Percentiles rank a stretch among this genome's conserved stretches.
Conservation (phyloP, 208 protist species). For the Acanthamoeba polyphaga region DNA sequence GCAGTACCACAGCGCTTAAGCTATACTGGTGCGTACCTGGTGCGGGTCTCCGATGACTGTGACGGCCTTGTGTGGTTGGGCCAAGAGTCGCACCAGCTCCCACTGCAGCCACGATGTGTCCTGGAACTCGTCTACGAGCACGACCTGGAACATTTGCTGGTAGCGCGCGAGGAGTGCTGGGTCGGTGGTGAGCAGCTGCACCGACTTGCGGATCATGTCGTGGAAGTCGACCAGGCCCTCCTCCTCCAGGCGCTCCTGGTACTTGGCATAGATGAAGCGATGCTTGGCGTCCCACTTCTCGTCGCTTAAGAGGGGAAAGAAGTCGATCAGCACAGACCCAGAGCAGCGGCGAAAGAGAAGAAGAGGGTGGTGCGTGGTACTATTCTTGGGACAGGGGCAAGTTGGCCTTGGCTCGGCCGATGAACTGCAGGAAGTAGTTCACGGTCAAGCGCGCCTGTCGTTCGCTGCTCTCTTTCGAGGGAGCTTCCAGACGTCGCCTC, state of each 20-base stretch:
- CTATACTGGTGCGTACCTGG: neutral
- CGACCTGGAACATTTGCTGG: neutral
- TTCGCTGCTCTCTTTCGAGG: neutral
- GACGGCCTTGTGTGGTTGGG: neutral
- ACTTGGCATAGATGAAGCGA: neutral
- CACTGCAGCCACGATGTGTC: constrained; percentile 70
- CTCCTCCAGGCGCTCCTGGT: neutral
- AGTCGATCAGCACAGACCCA: neutral
- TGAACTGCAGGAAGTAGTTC: constrained; percentile 10
- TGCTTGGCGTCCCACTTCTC: neutral
- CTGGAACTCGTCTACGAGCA: constrained; percentile 36
- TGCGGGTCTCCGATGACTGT: constrained; percentile 25
- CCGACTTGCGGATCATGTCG: neutral
- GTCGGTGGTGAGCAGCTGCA: neutral
- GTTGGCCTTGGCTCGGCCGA: constrained; percentile 8
- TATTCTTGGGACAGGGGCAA: neutral
- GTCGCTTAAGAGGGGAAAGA: neutral
- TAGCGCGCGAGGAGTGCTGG: neutral
- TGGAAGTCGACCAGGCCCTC: constrained; percentile 4
- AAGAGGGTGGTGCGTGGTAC: neutral
- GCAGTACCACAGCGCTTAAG: neutral
- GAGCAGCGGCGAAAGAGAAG: neutral
- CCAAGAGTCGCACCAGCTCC: constrained; percentile 57
- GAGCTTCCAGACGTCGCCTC: neutral
- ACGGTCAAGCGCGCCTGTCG: neutral